Evolutionary conservation across 108 stramenopile genomes (phyloP), one percentile per base, ranked within the genome.

Genomic region (Aurantiochytrium sp.): DNA sequence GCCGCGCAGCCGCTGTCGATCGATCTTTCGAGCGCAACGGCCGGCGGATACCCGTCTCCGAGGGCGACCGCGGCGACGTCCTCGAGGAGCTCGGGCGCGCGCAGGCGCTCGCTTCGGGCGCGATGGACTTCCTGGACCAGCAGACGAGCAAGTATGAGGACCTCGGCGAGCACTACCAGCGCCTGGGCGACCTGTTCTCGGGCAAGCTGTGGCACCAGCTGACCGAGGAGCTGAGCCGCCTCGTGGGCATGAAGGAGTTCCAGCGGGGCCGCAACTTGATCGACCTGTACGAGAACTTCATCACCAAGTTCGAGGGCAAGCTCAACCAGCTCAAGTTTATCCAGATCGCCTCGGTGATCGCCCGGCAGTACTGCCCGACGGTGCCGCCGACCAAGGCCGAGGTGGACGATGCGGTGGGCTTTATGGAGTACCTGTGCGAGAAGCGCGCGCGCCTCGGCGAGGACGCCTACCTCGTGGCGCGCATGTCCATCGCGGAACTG

Each of bases 141-240:
- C 94, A 96, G 94, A 90, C 93, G 85, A 88, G 87, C 30, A 87
- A 89, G 34, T 91, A 94, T 87, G 95, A 95, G 5, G 96, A 96
- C 73, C 90, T 96, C 55, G 95, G 95, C 36, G 95, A 93, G 37
- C 90, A 92, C 86, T 97, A 96, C 92, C 86, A 92, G 50, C 88
- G 89, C 30, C 90, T 98, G 68, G 91, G 90, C 41, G 81, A 85
- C 41, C 92, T 95, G 31, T 94, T 90, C 87, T 85, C 89, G 53
- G 87, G 91, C 86, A 99, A 97, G 93, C 91, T 98, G 36, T 99
- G 97, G 97, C 97, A 99, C 91, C 97, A 99, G 92, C 92, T 97
- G 85, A 97, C 97, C 6, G 86, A 96, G 87, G 69, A 69, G 10
- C 48, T 96, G 12, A 85, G 95, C 81, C 93, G 94, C 52, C 94